Base-by-base conservation (phyloP, 1,284 basidiomycete species). In the Amylostereum areolatum region DNA sequence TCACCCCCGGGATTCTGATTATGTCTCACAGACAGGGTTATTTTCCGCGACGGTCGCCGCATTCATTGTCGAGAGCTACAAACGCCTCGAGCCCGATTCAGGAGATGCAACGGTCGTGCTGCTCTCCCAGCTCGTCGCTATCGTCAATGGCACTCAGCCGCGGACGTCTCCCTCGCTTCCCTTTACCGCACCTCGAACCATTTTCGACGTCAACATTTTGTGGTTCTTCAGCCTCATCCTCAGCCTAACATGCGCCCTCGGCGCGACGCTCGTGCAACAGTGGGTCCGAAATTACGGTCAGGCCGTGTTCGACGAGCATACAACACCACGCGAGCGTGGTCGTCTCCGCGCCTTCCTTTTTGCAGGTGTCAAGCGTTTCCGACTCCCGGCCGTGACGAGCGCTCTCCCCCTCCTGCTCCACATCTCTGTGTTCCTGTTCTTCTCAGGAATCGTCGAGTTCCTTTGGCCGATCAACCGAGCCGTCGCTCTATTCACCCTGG, bases 41-140 rank as follows among this genome's bases (percentile, higher is more conserved):
- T 75, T 75, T 54, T 75, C 74, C 42, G 69, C 70, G 2, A 70
- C 68, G 32, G 57, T 74, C 41, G 71, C 74, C 3, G 63, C 72
- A 4, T 75, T 77, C 18, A 18, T 18, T 18, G 18, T 18, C 18
- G 18, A 18, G 18, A 18, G 18, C 18, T 18, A 18, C 18, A 18
- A 18, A 18, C 18, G 18, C 18, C 18, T 18, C 18, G 18, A 18
- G 18, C 18, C 18, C 18, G 18, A 18, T 18, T 18, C 18, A 18
- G 18, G 18, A 18, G 18, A 18, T 18, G 18, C 18, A 18, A 18
- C 18, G 18, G 18, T 18, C 18, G 18, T 18, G 18, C 18, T 18
- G 18, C 18, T 18, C 18, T 18, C 18, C 18, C 37, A 39, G 37
- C 37, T 39, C n/a, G 37, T 39, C 12, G 6, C 37, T 12, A 7